These are phyloP conservation scores for Aspergillus sp. DNA, from an alignment of 2,329 filamentous ascomycete genomes.

Conservation along the genomic window DNA sequence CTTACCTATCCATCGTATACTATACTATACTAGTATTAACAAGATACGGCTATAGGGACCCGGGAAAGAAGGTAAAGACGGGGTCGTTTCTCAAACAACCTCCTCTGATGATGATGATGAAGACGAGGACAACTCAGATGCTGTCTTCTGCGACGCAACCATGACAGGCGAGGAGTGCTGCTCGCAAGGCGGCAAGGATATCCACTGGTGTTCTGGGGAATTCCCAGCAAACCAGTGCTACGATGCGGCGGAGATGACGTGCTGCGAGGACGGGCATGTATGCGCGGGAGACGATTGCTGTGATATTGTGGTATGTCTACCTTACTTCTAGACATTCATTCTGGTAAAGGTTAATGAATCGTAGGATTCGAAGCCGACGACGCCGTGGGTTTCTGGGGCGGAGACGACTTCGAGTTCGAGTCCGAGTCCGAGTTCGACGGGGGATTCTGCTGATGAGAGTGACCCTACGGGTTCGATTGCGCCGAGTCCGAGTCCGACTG, in stretches of 20 bases:
- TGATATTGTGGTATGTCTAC: not conserved
- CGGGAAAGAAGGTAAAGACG: not conserved
- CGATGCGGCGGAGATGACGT: not conserved
- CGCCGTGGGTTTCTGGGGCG: not conserved
- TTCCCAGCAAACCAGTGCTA: conserved; percentile 1
- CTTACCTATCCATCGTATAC: not conserved
- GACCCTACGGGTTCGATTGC: too few relatives aligned
- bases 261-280: conserved; percentile 10
- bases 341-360: too few relatives aligned
- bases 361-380: not conserved
- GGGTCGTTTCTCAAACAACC: not conserved
- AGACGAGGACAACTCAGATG: not conserved
- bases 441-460: not conserved
- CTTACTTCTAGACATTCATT: too few relatives aligned
- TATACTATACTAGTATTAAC: too few relatives aligned
- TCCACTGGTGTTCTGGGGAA: conserved; percentile 6
- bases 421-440: not conserved
- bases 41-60: not conserved
- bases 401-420: not conserved
- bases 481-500: not conserved
- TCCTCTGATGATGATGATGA: not conserved
- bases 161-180: conserved; percentile 10
- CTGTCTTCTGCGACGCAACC: not conserved
- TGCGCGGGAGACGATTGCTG: conserved; percentile 7
- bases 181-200: not conserved